Conservation (phyloP, 1,284 basidiomycete genomes). For the Lentinus polychrous region DNA sequence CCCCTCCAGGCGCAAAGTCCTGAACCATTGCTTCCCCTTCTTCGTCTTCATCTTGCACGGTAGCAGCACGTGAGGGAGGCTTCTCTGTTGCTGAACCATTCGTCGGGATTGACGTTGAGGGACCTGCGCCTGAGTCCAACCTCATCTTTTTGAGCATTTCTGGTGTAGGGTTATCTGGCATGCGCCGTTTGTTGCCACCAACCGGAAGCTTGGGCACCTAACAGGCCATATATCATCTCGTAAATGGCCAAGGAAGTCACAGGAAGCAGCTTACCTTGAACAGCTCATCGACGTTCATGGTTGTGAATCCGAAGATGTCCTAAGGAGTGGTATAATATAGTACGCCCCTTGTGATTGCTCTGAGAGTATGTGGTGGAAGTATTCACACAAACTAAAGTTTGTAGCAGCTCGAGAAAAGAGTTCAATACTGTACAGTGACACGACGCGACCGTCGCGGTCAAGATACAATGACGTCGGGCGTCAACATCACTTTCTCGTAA, state of each 20-base stretch:
- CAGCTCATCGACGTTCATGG: slow-evolving; percentile 75
- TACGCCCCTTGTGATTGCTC: background rate
- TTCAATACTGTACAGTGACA: too few relatives aligned
- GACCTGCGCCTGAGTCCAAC: slow-evolving; percentile 32
- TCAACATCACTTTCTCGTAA: too few relatives aligned
- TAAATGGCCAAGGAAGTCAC: background rate
- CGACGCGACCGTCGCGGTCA: too few relatives aligned
- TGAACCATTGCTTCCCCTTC: slow-evolving; percentile 37
- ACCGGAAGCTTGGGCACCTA: slow-evolving; percentile 67
- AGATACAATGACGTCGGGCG: too few relatives aligned
- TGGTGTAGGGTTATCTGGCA: slow-evolving; percentile 76
- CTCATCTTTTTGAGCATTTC: slow-evolving; percentile 78
- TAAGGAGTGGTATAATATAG: background rate
- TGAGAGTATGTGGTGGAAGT: too few relatives aligned
- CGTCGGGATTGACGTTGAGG: slow-evolving; percentile 4
- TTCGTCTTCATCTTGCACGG: slow-evolving; percentile 49
- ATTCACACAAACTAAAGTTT: too few relatives aligned
- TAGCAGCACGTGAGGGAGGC: slow-evolving; percentile 37
- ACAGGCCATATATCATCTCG: slow-evolving; percentile 1
- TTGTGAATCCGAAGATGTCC: background rate
- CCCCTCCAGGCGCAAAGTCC: slow-evolving; percentile 72
- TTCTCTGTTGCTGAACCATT: slow-evolving; percentile 23
- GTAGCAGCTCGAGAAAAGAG: too few relatives aligned
- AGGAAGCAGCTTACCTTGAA: slow-evolving; percentile 54
- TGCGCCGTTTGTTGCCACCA: slow-evolving; percentile 66